phyloP scores from a whole-genome alignment of 176 grass and related monocot species.

The Eremochloa ophiuroides region DNA sequence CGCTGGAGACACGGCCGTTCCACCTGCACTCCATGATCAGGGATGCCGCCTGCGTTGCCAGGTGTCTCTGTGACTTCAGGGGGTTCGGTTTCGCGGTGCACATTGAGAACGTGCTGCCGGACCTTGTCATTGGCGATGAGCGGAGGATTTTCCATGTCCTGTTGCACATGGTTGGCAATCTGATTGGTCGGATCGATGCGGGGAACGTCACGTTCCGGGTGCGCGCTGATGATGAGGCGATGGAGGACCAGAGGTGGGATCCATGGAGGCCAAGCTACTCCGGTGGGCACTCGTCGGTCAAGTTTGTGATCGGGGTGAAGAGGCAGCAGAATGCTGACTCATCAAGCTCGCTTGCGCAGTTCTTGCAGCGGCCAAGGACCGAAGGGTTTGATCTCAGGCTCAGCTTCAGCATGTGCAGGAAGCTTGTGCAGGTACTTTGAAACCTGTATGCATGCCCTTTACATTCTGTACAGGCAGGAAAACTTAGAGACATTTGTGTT shows the following conservation, averaged over 20 bases:
- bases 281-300: conserved; percentile 37
- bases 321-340: conserved; percentile 18
- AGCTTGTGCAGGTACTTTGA: conserved; percentile 66
- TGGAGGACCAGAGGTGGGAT: conserved; percentile 51
- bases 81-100: conserved; percentile 46
- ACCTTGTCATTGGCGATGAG: conserved; percentile 64
- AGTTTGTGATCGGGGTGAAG: conserved; percentile 60
- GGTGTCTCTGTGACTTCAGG: conserved; percentile 52
- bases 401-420: conserved; percentile 84
- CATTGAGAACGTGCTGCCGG: conserved; percentile 37
- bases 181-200: conserved; percentile 29
- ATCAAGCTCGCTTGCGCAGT: not conserved
- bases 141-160: conserved; percentile 75
- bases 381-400: conserved; percentile 61
- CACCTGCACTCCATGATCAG: conserved; percentile 45
- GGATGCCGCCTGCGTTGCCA: conserved; percentile 31
- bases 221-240: conserved; percentile 25
- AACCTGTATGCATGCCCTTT: not conserved
- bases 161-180: conserved; percentile 64
- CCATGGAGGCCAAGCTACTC: conserved; percentile 55
- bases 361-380: conserved; percentile 9
- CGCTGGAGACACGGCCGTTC: conserved; percentile 40
- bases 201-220: conserved; percentile 51
- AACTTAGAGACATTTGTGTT: not conserved
- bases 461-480: not conserved